Conservation (phyloP, 129 eudicot species). For the Apium graveolens region DNA sequence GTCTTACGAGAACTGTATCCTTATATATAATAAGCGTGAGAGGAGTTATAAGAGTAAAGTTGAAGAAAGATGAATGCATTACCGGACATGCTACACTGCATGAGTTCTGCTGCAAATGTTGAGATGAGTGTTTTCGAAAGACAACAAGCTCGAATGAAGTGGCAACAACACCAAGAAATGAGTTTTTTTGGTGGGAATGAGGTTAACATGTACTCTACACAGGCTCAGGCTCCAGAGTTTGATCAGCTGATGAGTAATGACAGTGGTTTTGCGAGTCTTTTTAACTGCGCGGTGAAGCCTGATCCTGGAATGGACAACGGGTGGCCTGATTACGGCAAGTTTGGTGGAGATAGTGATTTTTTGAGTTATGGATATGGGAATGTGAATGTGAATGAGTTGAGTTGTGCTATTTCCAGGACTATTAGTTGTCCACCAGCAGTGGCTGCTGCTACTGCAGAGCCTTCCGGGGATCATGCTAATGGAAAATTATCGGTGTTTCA, state of each 20-base stretch:
- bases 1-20: too few relatives aligned
- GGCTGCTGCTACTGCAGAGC: slow-evolving; percentile 19
- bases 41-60: not conserved
- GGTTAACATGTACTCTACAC: slow-evolving; percentile 17
- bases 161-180: slow-evolving; percentile 40
- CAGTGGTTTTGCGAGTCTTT: slow-evolving; percentile 14
- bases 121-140: slow-evolving; percentile 57
- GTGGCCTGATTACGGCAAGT: slow-evolving; percentile 30
- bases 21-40: too few relatives aligned
- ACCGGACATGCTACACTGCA: slow-evolving; percentile 42
- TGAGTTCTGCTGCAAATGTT: not conserved
- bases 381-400: slow-evolving; percentile 15
- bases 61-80: slow-evolving; percentile 6
- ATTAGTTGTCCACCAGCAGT: slow-evolving; percentile 34
- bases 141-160: slow-evolving; percentile 44
- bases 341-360: slow-evolving; percentile 23
- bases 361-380: slow-evolving; percentile 36
- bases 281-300: slow-evolving; percentile 33
- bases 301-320: slow-evolving; percentile 37
- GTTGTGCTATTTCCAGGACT: slow-evolving; percentile 33
- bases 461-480: not conserved
- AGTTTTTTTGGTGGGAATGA: slow-evolving; percentile 26
- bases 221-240: slow-evolving; percentile 13
- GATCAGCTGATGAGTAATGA: slow-evolving; percentile 23
- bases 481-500: slow-evolving; percentile 16